Percentiles rank a stretch among this genome's conserved stretches.
Evolutionary conservation across 108 stramenopile species (phyloP).

Genomic region (Nannochloropsis salina): DNA sequence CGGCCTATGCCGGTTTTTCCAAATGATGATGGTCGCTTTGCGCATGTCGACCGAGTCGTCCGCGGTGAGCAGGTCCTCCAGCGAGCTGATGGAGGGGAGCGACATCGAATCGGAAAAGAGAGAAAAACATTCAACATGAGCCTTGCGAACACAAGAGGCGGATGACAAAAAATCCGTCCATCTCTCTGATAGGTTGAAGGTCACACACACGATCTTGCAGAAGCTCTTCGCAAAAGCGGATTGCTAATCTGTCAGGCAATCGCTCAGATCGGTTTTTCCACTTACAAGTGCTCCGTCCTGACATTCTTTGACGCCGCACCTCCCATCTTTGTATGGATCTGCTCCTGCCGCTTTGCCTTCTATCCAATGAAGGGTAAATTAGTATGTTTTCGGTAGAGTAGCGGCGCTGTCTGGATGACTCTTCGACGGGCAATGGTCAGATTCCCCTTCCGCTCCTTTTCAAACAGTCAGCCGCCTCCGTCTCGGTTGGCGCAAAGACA

Average conservation of each 20-base stretch:
- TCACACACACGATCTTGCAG: no score
- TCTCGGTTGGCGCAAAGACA: no score
- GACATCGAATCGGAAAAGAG: not conserved
- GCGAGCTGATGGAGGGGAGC: not conserved
- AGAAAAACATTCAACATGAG: not conserved
- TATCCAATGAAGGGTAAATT: not conserved
- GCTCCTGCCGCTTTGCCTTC: not conserved
- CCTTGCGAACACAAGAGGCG: not conserved
- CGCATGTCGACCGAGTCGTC: conserved; percentile 71
- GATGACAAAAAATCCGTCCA: no score
- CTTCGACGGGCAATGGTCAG: no score
- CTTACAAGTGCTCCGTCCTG: conserved; percentile 10
- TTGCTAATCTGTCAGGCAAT: no score
- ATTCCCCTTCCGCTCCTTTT: no score
- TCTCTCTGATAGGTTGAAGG: no score
- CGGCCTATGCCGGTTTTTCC: conserved; percentile 84
- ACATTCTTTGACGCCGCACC: conserved; percentile 13
- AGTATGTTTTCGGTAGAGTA: no score
- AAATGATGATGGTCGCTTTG: conserved; percentile 89
- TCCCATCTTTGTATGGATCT: not conserved
- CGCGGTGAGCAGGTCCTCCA: conserved; percentile 15
- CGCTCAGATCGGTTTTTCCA: not conserved
- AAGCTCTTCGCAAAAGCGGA: no score
- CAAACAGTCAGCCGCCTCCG: no score
- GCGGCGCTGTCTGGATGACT: no score